Conservation (phyloP, 495 filamentous ascomycete species). For the Tuber borchii region DNA sequence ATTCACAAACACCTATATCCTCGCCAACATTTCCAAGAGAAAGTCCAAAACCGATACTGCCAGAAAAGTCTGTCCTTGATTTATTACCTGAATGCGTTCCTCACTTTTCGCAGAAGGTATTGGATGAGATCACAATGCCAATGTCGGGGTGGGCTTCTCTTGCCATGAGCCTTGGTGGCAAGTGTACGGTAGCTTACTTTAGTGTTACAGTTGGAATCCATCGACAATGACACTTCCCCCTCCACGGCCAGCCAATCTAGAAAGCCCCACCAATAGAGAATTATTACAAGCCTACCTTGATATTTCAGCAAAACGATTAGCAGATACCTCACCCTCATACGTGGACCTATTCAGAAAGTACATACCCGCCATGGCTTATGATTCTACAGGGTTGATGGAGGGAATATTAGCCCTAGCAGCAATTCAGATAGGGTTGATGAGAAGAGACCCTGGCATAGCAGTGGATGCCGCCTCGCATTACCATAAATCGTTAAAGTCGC, state of each 20-base stretch:
- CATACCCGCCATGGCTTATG: conserved; percentile 39
- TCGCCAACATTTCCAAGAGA: conserved; percentile 27
- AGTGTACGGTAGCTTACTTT: conserved; percentile 21
- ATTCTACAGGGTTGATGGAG: conserved; percentile 37
- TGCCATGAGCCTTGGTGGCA: background rate
- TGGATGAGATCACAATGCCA: conserved; percentile 33
- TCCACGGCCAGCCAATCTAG: conserved; percentile 20
- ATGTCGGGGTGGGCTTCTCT: conserved; percentile 29
- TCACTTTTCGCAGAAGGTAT: conserved; percentile 21
- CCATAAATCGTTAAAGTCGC: conserved; percentile 27
- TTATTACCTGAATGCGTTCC: conserved; percentile 21
- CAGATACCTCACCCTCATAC: conserved; percentile 38
- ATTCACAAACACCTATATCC: conserved; percentile 25
- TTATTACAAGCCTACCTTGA: conserved; percentile 35
- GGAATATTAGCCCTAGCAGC: conserved; percentile 35
- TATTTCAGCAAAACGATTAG: conserved; percentile 31
- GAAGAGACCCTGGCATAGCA: conserved; percentile 27
- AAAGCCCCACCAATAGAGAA: conserved; percentile 33
- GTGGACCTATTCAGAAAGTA: conserved; percentile 38
- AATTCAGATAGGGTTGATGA: conserved; percentile 34
- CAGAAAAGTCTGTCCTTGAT: conserved; percentile 29
- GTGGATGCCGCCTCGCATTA: conserved; percentile 37
- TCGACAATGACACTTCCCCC: conserved; percentile 34
- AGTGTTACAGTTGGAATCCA: conserved; percentile 31
- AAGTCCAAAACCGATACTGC: conserved; percentile 11